phyloP scores from a whole-genome alignment of 2,329 filamentous ascomycete genomes.

The Emmonsiellopsis sp. region DNA sequence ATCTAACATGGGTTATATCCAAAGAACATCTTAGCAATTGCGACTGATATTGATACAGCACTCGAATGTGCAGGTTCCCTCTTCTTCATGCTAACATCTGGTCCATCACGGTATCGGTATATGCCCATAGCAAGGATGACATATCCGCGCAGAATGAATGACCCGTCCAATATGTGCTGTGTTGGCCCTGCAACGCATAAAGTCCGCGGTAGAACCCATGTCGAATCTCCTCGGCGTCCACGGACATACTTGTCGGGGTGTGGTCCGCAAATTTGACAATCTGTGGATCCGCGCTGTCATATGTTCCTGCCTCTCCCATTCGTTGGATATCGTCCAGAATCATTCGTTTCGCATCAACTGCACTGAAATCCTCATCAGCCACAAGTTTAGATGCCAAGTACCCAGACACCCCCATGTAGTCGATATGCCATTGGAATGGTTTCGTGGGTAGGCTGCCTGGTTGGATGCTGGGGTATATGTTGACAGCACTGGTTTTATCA shows the following conservation, averaged over 20 bases:
- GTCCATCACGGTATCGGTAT: slow-evolving; percentile 5
- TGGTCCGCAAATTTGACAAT: slow-evolving; percentile 30
- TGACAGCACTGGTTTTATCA: slow-evolving; percentile 16
- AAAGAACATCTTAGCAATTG: no score
- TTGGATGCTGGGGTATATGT: slow-evolving; percentile 9
- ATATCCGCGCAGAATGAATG: slow-evolving; percentile 24
- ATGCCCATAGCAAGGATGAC: slow-evolving; percentile 17
- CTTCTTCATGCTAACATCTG: background rate
- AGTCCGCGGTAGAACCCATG: slow-evolving; percentile 35
- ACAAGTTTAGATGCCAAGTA: slow-evolving; percentile 15
- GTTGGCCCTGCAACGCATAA: slow-evolving; percentile 35
- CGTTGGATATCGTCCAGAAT: slow-evolving; percentile 18
- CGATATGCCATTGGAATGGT: slow-evolving; percentile 22
- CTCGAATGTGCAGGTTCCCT: no score
- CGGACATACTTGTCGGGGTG: slow-evolving; percentile 28
- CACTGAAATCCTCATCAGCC: slow-evolving; percentile 12
- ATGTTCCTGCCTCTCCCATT: slow-evolving; percentile 9
- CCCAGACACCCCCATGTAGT: slow-evolving; percentile 12
- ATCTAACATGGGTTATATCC: no score
- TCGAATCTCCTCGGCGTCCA: slow-evolving; percentile 25
- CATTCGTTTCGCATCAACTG: slow-evolving; percentile 20
- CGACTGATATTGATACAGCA: no score
- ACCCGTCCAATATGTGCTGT: slow-evolving; percentile 40
- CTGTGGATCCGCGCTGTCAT: slow-evolving; percentile 14
- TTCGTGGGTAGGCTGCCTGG: slow-evolving; percentile 23